Conservation (phyloP, 2,329 filamentous ascomycete species). For the Xylariales sp. region DNA sequence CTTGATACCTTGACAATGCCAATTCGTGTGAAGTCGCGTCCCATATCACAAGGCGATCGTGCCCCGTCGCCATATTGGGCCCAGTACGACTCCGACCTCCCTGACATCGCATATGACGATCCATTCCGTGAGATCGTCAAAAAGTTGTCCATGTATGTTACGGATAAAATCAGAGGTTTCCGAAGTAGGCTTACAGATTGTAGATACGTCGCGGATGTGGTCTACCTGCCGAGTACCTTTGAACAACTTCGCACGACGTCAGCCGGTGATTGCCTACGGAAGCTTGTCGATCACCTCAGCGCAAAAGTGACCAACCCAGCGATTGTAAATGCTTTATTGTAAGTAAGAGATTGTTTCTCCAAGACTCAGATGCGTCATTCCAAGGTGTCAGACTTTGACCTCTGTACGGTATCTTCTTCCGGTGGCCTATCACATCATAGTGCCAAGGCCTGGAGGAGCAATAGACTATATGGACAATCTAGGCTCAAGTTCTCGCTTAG, state of each 20-base stretch:
- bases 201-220: slow-evolving; percentile 59
- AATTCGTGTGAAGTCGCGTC: slow-evolving; percentile 36
- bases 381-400: too few relatives aligned
- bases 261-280: slow-evolving; percentile 52
- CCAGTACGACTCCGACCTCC: slow-evolving; percentile 35
- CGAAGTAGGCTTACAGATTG: too few relatives aligned
- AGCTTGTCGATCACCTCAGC: slow-evolving; percentile 60
- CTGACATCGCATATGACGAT: slow-evolving; percentile 54
- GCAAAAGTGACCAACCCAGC: slow-evolving; percentile 61
- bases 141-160: slow-evolving; percentile 58
- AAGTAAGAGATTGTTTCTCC: slow-evolving; percentile 37
- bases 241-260: slow-evolving; percentile 67
- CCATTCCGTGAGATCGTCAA: slow-evolving; percentile 60
- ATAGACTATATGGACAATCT: too few relatives aligned
- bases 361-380: too few relatives aligned
- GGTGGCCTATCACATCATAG: too few relatives aligned
- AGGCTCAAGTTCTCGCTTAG: too few relatives aligned
- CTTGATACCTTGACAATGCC: too few relatives aligned
- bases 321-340: slow-evolving; percentile 71
- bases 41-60: slow-evolving; percentile 24
- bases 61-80: slow-evolving; percentile 30
- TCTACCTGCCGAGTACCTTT: slow-evolving; percentile 64
- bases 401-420: too few relatives aligned
- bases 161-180: neutral
- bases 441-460: too few relatives aligned